phyloP scores from a whole-genome alignment of 164 flowering plant species.

The Platanus orientalis region DNA sequence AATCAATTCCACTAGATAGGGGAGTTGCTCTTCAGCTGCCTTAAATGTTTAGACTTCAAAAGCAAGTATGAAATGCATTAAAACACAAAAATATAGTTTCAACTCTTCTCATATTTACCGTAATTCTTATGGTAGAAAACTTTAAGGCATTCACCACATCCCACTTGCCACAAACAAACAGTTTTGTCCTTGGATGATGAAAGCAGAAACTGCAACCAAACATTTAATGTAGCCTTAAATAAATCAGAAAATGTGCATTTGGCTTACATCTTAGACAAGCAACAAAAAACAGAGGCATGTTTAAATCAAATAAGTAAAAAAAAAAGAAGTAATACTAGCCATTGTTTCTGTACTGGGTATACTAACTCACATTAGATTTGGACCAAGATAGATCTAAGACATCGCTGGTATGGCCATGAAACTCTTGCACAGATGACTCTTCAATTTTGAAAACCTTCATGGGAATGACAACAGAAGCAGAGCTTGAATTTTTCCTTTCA shows the following conservation, averaged over 20 bases:
- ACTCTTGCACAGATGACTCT: conserved; percentile 64
- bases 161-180: conserved; percentile 81
- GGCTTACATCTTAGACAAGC: not conserved
- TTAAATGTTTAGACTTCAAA: too few species aligned
- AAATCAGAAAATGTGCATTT: not conserved
- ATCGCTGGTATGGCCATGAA: conserved; percentile 62
- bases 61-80: too few species aligned
- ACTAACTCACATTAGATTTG: conserved; percentile 57
- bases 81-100: too few species aligned
- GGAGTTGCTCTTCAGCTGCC: too few species aligned
- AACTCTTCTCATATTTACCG: conserved; percentile 39
- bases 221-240: not conserved
- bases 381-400: conserved; percentile 86
- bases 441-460: conserved; percentile 56
- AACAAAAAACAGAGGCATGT: not conserved
- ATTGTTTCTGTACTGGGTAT: not conserved
- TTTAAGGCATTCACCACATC: conserved; percentile 42
- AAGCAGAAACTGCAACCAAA: conserved; percentile 58
- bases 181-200: conserved; percentile 90
- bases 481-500: conserved; percentile 20
- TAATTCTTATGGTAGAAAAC: conserved; percentile 69
- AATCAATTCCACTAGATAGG: too few species aligned
- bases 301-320: too few species aligned
- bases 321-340: not conserved
- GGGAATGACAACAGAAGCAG: conserved; percentile 48